Evolutionary conservation across 306 rosid species (phyloP), one percentile per base, ranked within the genome.

Genomic region (Cucurbita maxima): DNA sequence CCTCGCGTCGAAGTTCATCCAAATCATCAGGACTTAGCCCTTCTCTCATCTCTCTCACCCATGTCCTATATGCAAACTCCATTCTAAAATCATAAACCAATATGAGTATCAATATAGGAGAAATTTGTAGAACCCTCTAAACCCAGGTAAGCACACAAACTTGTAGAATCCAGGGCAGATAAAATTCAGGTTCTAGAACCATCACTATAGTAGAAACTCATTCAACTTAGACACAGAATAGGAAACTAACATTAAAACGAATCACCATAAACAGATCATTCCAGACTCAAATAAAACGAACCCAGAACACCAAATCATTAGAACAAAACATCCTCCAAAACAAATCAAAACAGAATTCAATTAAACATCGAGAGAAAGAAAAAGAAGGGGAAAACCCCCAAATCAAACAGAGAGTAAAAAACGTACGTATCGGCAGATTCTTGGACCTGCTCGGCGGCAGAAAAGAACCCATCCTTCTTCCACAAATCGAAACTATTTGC

Each of bases 11-110:
- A 38, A 89, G 86, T 82, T 84, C 92, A 78, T 94, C 85, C 72
- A 89, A 83, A 77, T 82, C 80, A 69, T 76, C 79, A 0, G 83
- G 71, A 57, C 70, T 63, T 55, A 83, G 77, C 55, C 80, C 81
- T 80, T 87, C 96, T 82, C 87, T 86, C 84, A 81, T 94, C 84
- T 82, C 86, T 72, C 92, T 82, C 57, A 86, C 61, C 99, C 99
- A 94, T 66, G 87, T 86, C 80, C 97, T 79, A 73, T 85, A 91
- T 0, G 92, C 84, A 34, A 96, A 94, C 87, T 94, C 99, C 97
- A 91, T 84, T 85, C 99, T 94, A 86, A 6, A 71, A 75, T 50
- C 3, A 47, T 11, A 68, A 68, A 22, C 13, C 73, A 68, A 68
- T 14, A 47, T 38, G 13, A 20, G 40, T 5, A 68, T 68, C 12